A percentile compares a stretch with the other conserved stretches of the same genome.
These are phyloP conservation scores for Secale cereale DNA, from an alignment of 176 grass and related monocot species.

Conservation along the genomic window DNA sequence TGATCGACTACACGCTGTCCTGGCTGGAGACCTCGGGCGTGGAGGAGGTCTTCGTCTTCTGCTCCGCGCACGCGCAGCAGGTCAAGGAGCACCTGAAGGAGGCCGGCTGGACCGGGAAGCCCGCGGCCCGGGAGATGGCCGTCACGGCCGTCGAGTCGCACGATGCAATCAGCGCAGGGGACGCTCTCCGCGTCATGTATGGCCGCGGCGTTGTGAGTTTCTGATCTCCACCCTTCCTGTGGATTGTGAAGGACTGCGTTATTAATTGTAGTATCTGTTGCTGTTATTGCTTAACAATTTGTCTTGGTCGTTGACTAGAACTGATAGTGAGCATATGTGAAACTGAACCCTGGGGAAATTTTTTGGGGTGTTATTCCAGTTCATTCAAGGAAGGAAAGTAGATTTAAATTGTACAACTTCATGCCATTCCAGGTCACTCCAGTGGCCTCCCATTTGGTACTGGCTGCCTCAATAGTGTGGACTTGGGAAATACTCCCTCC, in stretches of 20 bases:
- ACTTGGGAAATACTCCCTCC: neutral
- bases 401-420: neutral
- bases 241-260: neutral
- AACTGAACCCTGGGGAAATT: neutral
- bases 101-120: constrained; percentile 53
- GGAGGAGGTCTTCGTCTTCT: constrained; percentile 91
- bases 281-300: neutral
- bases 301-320: neutral
- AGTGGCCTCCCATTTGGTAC: neutral
- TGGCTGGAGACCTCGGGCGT: constrained; percentile 86
- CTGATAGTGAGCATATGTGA: neutral
- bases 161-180: constrained; percentile 68
- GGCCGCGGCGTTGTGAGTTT: constrained; percentile 49
- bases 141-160: constrained; percentile 66
- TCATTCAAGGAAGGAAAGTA: constrained; percentile 30
- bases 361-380: neutral
- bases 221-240: neutral
- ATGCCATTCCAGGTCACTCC: neutral
- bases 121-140: constrained; percentile 33
- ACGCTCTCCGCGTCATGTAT: constrained; percentile 69
- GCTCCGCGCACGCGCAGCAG: constrained; percentile 73
- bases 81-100: constrained; percentile 74
- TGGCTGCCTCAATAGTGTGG: neutral
- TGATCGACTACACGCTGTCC: constrained; percentile 87
- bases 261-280: neutral